Conservation (phyloP, 2,329 filamentous ascomycete species). For the Botryosphaeria dothidea region DNA sequence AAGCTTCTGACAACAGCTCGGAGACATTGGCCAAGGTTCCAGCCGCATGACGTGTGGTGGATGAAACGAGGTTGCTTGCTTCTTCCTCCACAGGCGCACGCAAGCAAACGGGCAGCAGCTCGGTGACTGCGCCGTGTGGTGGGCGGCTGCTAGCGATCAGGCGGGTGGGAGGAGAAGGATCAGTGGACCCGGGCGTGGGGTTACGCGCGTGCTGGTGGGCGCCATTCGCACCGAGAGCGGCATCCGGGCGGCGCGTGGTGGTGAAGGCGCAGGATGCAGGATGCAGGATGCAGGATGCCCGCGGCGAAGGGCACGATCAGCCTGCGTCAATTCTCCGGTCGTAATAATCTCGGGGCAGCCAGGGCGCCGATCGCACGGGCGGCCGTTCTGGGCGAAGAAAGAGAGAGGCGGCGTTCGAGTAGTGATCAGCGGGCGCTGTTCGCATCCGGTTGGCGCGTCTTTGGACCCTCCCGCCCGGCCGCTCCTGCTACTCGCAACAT, state of each 20-base stretch:
- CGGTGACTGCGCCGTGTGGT: neutral
- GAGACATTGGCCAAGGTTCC: neutral
- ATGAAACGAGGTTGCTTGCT: neutral
- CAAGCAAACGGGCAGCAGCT: neutral
- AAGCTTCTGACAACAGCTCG: neutral
- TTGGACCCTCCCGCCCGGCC: neutral
- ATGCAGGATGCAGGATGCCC: neutral
- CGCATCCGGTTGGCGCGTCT: neutral
- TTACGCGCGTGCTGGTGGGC: neutral
- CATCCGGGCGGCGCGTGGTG: neutral
- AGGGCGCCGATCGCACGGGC: neutral
- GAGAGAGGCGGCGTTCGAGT: neutral
- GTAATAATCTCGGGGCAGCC: neutral
- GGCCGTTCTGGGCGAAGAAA: neutral
- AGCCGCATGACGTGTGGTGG: neutral
- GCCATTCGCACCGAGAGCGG: neutral
- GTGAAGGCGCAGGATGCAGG: neutral
- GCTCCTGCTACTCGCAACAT: neutral
- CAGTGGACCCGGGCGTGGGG: conserved; percentile 3
- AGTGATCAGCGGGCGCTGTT: neutral
- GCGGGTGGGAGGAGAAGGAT: neutral
- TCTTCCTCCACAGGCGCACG: neutral
- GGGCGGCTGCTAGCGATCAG: neutral
- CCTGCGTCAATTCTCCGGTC: conserved; percentile 12
- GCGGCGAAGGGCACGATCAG: neutral